Conservation (phyloP, 495 filamentous ascomycete species). For the Pyrenula aspistea region DNA sequence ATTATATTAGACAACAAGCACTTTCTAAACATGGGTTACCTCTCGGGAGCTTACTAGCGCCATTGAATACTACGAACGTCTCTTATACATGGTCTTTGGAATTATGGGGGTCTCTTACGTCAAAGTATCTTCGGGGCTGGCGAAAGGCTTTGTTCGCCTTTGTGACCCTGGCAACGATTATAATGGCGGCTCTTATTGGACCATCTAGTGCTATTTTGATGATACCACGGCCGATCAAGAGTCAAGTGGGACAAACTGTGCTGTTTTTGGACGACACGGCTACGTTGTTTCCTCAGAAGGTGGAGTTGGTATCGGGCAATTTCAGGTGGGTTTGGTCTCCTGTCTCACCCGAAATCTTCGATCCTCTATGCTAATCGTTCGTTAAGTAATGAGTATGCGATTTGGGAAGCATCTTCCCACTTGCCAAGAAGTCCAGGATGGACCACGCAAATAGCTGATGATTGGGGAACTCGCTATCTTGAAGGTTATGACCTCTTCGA, state of each 20-base stretch:
- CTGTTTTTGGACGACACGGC: background rate
- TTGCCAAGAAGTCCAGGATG: background rate
- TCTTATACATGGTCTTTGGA: constrained; percentile 17
- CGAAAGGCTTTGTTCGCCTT: background rate
- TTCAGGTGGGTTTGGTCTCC: background rate
- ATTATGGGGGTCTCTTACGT: constrained; percentile 6
- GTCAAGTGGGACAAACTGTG: background rate
- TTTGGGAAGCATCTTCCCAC: background rate
- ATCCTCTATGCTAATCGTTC: background rate
- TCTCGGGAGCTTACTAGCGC: constrained; percentile 11
- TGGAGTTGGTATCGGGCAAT: background rate
- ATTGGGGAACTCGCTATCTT: background rate
- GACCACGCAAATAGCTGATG: background rate
- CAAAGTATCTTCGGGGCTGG: background rate
- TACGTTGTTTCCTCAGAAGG: background rate
- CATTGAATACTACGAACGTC: constrained; percentile 10
- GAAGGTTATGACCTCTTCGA: background rate
- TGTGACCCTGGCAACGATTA: background rate
- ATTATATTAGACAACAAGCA: constrained; percentile 7
- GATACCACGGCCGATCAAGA: constrained; percentile 2
- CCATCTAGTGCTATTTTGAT: constrained; percentile 14
- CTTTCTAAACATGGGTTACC: constrained; percentile 6
- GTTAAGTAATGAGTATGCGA: background rate
- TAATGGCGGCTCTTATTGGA: constrained; percentile 8
- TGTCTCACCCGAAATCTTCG: background rate